Evolutionary conservation across 805 yeast species (phyloP), one percentile per base, ranked within the genome.

Genomic region (Candida mattraensis): DNA sequence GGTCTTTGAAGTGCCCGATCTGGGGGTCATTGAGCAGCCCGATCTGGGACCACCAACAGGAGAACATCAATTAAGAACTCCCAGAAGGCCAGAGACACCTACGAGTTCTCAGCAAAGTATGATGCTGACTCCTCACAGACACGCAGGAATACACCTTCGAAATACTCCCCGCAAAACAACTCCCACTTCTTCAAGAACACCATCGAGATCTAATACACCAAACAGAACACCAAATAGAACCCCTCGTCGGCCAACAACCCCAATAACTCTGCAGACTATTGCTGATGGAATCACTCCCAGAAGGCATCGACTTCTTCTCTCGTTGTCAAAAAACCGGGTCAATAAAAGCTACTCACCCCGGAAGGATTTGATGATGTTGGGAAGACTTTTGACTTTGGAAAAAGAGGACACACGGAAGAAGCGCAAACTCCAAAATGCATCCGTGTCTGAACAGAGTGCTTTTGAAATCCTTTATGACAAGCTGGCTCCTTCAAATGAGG

Each of bases 241-340:
- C 5, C 55, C 58, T 11, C 41, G 55, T 18, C 44, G 53, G 24
- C 60, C 66, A 2, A 48, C 58, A 5, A 61, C 64, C 1, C 65
- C 66, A 7, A 45, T 61, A 9, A 57, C 63, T 1, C 33, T 56
- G 26, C 45, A 50, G 19, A 57, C 62, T 0, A 45, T 60, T 16
- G 48, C 56, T 8, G 62, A 56, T 33, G 52, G 56, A 6, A 45
- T 58, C 8, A 54, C 60, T 3, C 65, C 64, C 8, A 45, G 59
- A 20, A 32, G 61, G 37, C 54, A 54, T 28, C 37, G 56, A 16
- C 37, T 54, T 12, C 37, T 59, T 4, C 36, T 56, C 6, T 57
- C 64, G 3, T 58, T 60, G 1, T 49, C 59, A 2, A 49, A 43
- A 29, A 50, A 47, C 28, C 47, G 46, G 30, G 40, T 35, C 18